Percentiles rank a stretch among this genome's conserved stretches.
These are phyloP conservation scores for Aureobasidium sp. DNA, from an alignment of 2,329 filamentous ascomycete genomes.

Conservation along the genomic window DNA sequence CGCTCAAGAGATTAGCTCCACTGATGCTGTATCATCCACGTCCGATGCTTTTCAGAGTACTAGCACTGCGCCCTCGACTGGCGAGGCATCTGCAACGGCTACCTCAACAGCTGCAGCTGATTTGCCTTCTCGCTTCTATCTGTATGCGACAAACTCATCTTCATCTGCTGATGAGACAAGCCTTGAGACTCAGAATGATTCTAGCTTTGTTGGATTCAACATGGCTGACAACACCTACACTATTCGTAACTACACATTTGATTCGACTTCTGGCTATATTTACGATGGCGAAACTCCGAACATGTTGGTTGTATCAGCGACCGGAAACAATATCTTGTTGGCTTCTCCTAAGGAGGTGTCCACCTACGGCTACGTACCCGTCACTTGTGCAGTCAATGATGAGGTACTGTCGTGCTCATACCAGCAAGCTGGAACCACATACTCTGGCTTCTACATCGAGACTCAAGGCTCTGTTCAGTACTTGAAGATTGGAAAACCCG, in stretches of 20 bases:
- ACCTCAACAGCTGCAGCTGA: neutral
- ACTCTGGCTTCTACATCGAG: neutral
- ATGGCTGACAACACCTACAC: neutral
- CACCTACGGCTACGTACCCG: neutral
- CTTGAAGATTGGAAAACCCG: neutral
- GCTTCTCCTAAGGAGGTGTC: neutral
- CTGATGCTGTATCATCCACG: neutral
- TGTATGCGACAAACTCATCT: slow-evolving; percentile 12
- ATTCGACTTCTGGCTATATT: neutral
- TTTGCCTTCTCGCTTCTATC: neutral
- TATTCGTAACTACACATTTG: slow-evolving; percentile 2
- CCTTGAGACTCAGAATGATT: neutral
- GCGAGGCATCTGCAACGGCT: neutral
- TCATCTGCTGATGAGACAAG: slow-evolving; percentile 9
- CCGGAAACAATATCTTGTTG: slow-evolving; percentile 6
- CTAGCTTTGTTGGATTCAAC: slow-evolving; percentile 10
- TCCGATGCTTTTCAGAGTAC: neutral
- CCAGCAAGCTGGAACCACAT: neutral
- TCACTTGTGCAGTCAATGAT: neutral
- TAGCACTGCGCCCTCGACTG: no score
- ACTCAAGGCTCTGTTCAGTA: slow-evolving; percentile 1
- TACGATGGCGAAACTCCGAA: slow-evolving; percentile 6
- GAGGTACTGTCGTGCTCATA: slow-evolving; percentile 6
- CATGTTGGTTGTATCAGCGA: neutral
- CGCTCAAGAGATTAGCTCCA: no score